phyloP scores from a whole-genome alignment of 495 filamentous ascomycete genomes.

The Barbatosphaeria neglecta region DNA sequence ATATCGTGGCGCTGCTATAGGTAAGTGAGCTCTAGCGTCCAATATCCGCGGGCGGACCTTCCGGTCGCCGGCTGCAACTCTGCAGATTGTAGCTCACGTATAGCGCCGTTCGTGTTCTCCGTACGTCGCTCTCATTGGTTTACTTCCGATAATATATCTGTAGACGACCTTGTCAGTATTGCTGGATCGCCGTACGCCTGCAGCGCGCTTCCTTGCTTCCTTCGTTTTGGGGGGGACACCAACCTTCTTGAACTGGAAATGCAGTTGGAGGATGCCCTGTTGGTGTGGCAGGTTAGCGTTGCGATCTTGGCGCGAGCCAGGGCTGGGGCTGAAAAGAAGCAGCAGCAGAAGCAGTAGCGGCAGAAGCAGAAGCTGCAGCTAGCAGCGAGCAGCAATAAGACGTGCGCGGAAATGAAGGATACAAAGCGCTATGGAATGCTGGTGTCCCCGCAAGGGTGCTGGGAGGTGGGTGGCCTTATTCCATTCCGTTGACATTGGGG shows the following conservation, averaged over 20 bases:
- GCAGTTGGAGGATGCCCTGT: constrained; percentile 88
- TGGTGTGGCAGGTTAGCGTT: not conserved
- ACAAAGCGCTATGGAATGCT: not conserved
- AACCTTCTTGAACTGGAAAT: constrained; percentile 93
- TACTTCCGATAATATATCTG: constrained; percentile 57
- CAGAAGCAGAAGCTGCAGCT: too few species aligned
- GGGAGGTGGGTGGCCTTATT: too few species aligned
- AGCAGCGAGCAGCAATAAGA: too few species aligned
- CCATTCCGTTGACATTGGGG: too few species aligned
- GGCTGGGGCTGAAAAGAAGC: constrained; percentile 1
- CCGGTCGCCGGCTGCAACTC: too few species aligned
- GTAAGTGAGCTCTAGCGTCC: too few species aligned
- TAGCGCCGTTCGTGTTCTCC: not conserved
- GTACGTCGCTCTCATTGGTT: not conserved
- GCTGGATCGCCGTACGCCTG: not conserved
- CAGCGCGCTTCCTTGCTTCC: not conserved
- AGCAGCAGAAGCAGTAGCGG: too few species aligned
- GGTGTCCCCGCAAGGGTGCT: too few species aligned
- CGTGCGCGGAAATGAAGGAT: not conserved
- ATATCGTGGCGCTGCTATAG: too few species aligned
- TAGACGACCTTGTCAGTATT: constrained; percentile 24
- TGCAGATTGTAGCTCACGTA: not conserved
- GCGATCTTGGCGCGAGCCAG: not conserved
- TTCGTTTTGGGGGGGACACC: constrained; percentile 1
- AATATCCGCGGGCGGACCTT: too few species aligned